Base-by-base conservation (phyloP, 208 protist genomes). In the Wallacemonas collosoma region DNA sequence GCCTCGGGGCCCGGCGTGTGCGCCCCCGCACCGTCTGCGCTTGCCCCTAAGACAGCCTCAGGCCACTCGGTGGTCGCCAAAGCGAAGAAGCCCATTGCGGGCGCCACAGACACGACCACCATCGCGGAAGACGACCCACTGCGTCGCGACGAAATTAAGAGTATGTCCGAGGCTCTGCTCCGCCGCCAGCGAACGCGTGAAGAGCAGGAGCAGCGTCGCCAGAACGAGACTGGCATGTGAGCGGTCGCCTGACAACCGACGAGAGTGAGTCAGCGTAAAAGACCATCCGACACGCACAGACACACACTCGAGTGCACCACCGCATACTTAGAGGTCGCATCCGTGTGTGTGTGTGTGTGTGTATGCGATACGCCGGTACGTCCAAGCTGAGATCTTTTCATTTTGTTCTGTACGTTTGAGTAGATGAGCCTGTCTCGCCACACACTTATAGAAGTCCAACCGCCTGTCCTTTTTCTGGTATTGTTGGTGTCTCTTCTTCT, bases 91-190 rank as follows among this genome's bases (percentile, higher is more conserved):
- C 11, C 66, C 35, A 56, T 15, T 1, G 9, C 1, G 11, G 35
- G 51, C 39, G 8, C 50, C 7, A 54, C n/a, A 7, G 53, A 36
- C 36, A 8, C 45, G n/a, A 39, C 36, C 51, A 44, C n/a, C 0
- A 17, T 68, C 6, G 61, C 72, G 3, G 67, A 63, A 36, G 80
- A 85, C 43, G 87, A 88, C 15, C 87, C 87, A 43, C 78, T 93
- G 53, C 62, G 65, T 17, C 82, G 87, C 9, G 84, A 84, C 7
- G 85, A 93, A 65, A 82, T 93, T 43, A 93, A 93, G 76, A 61
- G 71, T 38, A 82, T 93, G 74, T 84, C 87, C 2, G 77, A 74
- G 36, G 41, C 76, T 35, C 75, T 93, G 2, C 44, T 83, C 38
- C 53, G 64, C 11, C 79, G 84, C 0, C 80, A 88, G 58, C 56